These are phyloP conservation scores for Cyphellophora europaea DNA, from an alignment of 2,329 filamentous ascomycete species.

Conservation along the genomic window DNA sequence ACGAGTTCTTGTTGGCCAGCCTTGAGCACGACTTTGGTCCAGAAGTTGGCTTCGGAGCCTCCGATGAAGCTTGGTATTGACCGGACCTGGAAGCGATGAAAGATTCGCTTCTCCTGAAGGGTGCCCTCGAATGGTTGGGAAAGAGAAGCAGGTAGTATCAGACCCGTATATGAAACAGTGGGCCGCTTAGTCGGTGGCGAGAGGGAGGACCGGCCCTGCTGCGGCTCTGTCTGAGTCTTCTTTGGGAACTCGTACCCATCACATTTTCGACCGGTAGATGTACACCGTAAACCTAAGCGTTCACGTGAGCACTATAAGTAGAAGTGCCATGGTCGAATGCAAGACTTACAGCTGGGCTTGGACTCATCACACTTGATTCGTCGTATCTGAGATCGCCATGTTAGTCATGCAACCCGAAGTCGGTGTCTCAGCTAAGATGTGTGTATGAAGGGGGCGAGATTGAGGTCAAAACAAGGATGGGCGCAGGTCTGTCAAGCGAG, in stretches of 20 bases:
- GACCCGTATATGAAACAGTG: constrained; percentile 4
- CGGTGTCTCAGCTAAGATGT: constrained; percentile 1
- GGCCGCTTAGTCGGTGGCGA: constrained; percentile 8
- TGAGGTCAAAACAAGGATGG: not conserved
- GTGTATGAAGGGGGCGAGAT: not conserved
- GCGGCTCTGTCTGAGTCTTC: constrained; percentile 4
- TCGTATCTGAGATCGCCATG: constrained; percentile 18
- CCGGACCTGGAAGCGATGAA: constrained; percentile 51
- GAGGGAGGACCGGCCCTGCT: constrained; percentile 2
- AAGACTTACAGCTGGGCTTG: constrained; percentile 26
- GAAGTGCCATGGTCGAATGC: constrained; percentile 1
- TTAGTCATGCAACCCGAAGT: not conserved
- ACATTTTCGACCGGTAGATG: constrained; percentile 49
- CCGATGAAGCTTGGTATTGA: constrained; percentile 56
- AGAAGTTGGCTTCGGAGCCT: constrained; percentile 58
- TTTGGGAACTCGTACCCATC: constrained; percentile 44
- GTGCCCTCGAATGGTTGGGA: constrained; percentile 38
- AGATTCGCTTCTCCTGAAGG: constrained; percentile 48
- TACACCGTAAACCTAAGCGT: constrained; percentile 42
- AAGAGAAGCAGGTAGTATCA: constrained; percentile 15
- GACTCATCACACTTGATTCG: constrained; percentile 37
- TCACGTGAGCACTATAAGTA: constrained; percentile 10
- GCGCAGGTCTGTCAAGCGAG: not conserved
- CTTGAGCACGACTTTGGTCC: constrained; percentile 53
- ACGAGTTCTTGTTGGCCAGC: constrained; percentile 54